phyloP scores from a whole-genome alignment of 768 basidiomycete species.

The Psilocybe subaeruginosa region DNA sequence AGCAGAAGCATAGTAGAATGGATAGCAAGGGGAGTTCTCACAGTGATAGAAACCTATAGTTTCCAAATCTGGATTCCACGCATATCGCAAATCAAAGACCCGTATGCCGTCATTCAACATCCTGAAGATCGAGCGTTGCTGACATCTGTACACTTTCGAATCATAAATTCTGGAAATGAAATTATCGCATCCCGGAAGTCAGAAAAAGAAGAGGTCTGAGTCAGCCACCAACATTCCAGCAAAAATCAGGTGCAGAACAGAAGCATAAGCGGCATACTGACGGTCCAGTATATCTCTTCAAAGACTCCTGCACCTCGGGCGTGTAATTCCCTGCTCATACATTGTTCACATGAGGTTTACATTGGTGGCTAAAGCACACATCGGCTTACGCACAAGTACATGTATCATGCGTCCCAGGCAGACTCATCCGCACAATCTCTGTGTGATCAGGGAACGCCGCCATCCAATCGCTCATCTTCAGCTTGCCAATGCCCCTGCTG shows the following conservation, averaged over 20 bases:
- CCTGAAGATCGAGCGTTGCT: constrained; percentile 46
- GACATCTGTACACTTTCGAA: constrained; percentile 40
- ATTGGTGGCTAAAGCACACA: constrained; percentile 3
- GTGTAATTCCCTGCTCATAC: constrained; percentile 43
- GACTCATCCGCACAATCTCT: constrained; percentile 46
- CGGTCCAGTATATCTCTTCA: constrained; percentile 46
- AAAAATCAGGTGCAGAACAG: not conserved
- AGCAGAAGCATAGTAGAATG: too few relatives aligned
- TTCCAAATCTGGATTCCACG: constrained; percentile 52
- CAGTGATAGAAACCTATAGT: constrained; percentile 54
- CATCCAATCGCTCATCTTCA: constrained; percentile 48
- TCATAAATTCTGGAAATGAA: constrained; percentile 31
- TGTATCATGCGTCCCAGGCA: constrained; percentile 55
- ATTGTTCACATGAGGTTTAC: too few relatives aligned
- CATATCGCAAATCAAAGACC: constrained; percentile 48
- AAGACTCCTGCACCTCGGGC: constrained; percentile 39
- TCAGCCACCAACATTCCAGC: not conserved
- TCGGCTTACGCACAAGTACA: constrained; percentile 38
- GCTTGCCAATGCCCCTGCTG: too few relatives aligned
- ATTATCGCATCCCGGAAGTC: not conserved
- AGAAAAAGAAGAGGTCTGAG: too few relatives aligned
- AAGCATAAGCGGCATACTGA: constrained; percentile 25
- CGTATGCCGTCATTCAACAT: constrained; percentile 51
- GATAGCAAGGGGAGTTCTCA: constrained; percentile 14
- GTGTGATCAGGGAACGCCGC: constrained; percentile 41